These are phyloP conservation scores for Penicillium paradoxum DNA, from an alignment of 495 filamentous ascomycete genomes.

Conservation along the genomic window DNA sequence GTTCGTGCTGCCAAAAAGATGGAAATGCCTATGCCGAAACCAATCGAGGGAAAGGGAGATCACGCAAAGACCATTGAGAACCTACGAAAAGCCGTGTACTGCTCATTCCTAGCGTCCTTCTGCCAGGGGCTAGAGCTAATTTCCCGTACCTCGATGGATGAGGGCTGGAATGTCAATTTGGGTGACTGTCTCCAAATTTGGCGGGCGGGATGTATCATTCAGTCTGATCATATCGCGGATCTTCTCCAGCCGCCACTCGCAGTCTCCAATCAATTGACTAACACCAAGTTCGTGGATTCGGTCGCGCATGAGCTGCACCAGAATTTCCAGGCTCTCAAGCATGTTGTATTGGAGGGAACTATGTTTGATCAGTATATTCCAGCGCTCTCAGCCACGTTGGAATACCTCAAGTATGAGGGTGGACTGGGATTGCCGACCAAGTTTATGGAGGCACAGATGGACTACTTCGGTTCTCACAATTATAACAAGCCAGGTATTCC, in stretches of 20 bases:
- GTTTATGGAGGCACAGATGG: conserved; percentile 72
- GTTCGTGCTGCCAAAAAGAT: conserved; percentile 41
- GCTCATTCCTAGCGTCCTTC: conserved; percentile 58
- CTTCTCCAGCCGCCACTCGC: conserved; percentile 47
- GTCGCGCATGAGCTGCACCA: conserved; percentile 52
- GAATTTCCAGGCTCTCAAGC: conserved; percentile 49
- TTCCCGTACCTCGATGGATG: conserved; percentile 51
- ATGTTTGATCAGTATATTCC: conserved; percentile 62
- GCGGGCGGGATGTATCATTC: conserved; percentile 71
- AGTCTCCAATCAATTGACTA: conserved; percentile 24
- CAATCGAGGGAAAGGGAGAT: conserved; percentile 37
- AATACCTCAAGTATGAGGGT: conserved; percentile 64
- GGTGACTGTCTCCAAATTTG: conserved; percentile 60
- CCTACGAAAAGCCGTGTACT: conserved; percentile 57
- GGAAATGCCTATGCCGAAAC: conserved; percentile 38
- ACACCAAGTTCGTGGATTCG: conserved; percentile 43
- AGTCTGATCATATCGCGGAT: conserved; percentile 60
- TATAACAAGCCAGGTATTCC: conserved; percentile 50
- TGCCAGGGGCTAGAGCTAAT: conserved; percentile 67
- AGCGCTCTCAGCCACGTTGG: conserved; percentile 57
- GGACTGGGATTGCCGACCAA: conserved; percentile 56
- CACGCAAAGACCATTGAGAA: conserved; percentile 52
- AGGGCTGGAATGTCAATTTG: conserved; percentile 61
- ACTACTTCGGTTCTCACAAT: conserved; percentile 69
- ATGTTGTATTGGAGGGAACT: conserved; percentile 51